These are phyloP conservation scores for Phytophthora hibernalis DNA, from an alignment of 352 stramenopile species.

Conservation along the genomic window DNA sequence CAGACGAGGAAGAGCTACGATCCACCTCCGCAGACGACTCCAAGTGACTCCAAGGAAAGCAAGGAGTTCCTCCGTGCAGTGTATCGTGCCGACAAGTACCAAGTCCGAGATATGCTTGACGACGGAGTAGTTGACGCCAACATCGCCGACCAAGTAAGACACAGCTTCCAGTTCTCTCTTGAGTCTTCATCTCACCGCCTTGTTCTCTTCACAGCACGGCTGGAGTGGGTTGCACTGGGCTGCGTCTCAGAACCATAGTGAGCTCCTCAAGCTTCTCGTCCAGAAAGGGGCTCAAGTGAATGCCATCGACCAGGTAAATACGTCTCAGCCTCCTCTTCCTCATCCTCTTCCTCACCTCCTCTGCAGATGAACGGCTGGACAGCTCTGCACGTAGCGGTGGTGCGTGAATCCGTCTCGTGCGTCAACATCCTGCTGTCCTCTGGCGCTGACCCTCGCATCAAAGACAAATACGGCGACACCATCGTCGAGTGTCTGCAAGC, in stretches of 20 bases:
- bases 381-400: slow-evolving; percentile 68
- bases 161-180: neutral
- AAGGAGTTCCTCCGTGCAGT: slow-evolving; percentile 75
- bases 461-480: slow-evolving; percentile 66
- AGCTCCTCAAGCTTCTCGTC: slow-evolving; percentile 61
- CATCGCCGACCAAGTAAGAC: slow-evolving; percentile 63
- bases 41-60: slow-evolving; percentile 55
- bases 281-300: slow-evolving; percentile 51
- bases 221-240: slow-evolving; percentile 85
- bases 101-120: slow-evolving; percentile 63
- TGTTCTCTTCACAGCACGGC: slow-evolving; percentile 53
- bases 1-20: slow-evolving; percentile 36
- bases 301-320: slow-evolving; percentile 71
- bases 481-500: slow-evolving; percentile 45
- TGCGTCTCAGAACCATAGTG: slow-evolving; percentile 64
- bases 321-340: neutral
- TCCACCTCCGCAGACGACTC: slow-evolving; percentile 45
- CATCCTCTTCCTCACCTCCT: neutral
- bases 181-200: slow-evolving; percentile 3
- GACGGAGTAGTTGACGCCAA: slow-evolving; percentile 51
- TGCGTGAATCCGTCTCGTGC: slow-evolving; percentile 55
- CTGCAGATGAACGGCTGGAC: slow-evolving; percentile 72
- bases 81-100: slow-evolving; percentile 60
- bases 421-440: slow-evolving; percentile 55
- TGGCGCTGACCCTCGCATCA: slow-evolving; percentile 45